These are phyloP conservation scores for Dioszegia aurantiaca DNA, from an alignment of 768 basidiomycete genomes.

Conservation along the genomic window DNA sequence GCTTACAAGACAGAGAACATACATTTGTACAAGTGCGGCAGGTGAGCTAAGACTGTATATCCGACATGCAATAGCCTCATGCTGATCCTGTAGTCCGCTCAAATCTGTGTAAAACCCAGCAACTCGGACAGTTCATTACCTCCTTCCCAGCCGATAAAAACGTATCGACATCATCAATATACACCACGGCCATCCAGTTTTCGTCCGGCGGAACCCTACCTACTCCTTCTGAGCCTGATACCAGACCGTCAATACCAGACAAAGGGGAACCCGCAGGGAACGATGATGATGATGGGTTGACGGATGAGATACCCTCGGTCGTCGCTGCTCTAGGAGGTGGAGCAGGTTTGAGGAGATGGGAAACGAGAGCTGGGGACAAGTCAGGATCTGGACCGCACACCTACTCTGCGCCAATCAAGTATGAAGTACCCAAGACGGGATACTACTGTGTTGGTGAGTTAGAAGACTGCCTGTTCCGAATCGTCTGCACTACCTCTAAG, in stretches of 20 bases:
- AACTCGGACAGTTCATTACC: conserved; percentile 89
- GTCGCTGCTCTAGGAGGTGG: too few relatives aligned
- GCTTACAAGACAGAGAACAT: conserved; percentile 68
- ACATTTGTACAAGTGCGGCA: conserved; percentile 76
- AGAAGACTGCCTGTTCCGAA: not conserved
- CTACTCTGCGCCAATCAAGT: conserved; percentile 74
- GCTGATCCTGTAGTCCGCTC: conserved; percentile 60
- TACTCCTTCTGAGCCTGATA: too few relatives aligned
- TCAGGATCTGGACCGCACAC: conserved; percentile 26
- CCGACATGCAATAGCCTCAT: too few relatives aligned
- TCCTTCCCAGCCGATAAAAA: conserved; percentile 64
- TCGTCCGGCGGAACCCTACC: conserved; percentile 5
- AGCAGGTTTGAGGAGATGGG: too few relatives aligned
- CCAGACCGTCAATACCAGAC: too few relatives aligned
- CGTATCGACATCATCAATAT: conserved; percentile 75
- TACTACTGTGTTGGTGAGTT: conserved; percentile 90
- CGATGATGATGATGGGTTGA: too few relatives aligned
- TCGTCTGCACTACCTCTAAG: not conserved
- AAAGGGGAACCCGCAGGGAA: too few relatives aligned
- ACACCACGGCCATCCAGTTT: conserved; percentile 75
- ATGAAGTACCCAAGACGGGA: conserved; percentile 78
- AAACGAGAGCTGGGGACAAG: too few relatives aligned
- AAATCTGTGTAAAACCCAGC: conserved; percentile 65
- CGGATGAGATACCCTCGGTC: too few relatives aligned
- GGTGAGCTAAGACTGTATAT: conserved; percentile 16